Evolutionary conservation across 176 grass and related monocot genomes (phyloP), one percentile per base, ranked within the genome.

Genomic region (Triticum monococcum): DNA sequence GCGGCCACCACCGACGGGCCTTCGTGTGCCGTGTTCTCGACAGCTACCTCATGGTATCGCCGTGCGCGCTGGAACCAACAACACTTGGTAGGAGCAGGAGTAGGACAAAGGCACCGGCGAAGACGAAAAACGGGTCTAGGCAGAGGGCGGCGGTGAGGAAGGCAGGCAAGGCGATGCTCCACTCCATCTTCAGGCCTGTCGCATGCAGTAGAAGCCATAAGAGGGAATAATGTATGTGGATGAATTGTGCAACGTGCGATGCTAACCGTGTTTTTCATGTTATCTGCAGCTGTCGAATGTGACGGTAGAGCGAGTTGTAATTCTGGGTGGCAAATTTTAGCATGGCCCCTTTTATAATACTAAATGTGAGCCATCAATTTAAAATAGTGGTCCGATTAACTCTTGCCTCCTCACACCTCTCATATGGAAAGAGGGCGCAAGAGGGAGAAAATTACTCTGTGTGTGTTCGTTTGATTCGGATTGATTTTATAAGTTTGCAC

Each of bases 1-100:
- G 2, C 20, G 0, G 7, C 22, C 76, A 52, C 8, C 77, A 36
- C 8, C 4, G 23, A 63, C 95, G 95, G 90, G 90, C 85, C 6
- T 91, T 87, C 16, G 24, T 91, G 23, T 88, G 76, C 24, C 37
- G 59, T 57, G 32, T 89, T 57, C 88, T 97, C 11, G 90, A 94
- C 68, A 82, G 56, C 69, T 68, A 89, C 79, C 72, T 91, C 31
- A 88, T 87, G 84, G 26, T 48, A 57, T 78, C 78, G 60, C 66
- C 83, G 71, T 81, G 67, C 72, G 64, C 63, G 38, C 41, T 37
- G 30, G 40, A 43, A 48, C 32, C 52, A 11, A 10, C 7, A 22
- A 26, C 28, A 59, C 54, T 59, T 59, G 54, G 54, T 8, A 59
- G 2, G 20, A 72, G 69, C 5, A 41, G 5, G 22, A 64, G 31